A percentile compares a stretch with the other conserved stretches of the same genome.
phyloP scores from a whole-genome alignment of 2,329 filamentous ascomycete genomes.

The Cordyceps militaris region DNA sequence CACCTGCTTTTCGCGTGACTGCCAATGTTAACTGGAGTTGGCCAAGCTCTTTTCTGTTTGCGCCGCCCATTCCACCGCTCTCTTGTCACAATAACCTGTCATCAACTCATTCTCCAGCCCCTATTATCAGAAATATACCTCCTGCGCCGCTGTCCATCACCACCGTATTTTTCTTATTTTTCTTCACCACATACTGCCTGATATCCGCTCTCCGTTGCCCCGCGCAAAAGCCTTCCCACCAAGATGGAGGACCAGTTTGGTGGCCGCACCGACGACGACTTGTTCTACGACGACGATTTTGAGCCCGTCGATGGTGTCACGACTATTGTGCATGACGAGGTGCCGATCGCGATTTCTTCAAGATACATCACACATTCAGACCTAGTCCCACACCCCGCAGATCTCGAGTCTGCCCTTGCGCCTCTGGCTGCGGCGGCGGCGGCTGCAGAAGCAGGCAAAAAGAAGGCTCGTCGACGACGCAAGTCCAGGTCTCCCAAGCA shows the following conservation, averaged over 20 bases:
- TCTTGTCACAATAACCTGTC: background rate
- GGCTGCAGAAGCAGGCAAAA: constrained; percentile 8
- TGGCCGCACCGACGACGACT: constrained; percentile 54
- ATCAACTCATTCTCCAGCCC: background rate
- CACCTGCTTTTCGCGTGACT: constrained; percentile 8
- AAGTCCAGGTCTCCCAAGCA: constrained; percentile 3
- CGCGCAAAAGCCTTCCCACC: background rate
- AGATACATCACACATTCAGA: background rate
- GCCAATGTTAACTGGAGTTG: background rate
- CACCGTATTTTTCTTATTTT: background rate
- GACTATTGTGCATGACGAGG: constrained; percentile 16
- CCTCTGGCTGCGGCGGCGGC: background rate
- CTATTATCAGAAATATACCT: background rate
- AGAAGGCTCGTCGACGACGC: constrained; percentile 5
- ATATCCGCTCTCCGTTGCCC: background rate
- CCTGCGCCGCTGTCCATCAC: background rate
- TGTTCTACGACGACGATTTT: constrained; percentile 57
- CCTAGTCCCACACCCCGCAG: background rate
- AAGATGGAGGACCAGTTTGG: constrained; percentile 55
- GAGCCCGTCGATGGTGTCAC: constrained; percentile 42
- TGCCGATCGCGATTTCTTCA: constrained; percentile 10
- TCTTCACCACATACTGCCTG: background rate
- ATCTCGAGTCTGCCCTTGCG: constrained; percentile 9
- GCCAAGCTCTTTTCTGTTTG: background rate
- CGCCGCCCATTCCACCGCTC: background rate